A percentile compares a stretch with the other conserved stretches of the same genome.
phyloP scores from a whole-genome alignment of 805 yeast genomes.

The Nakazawaea wickerhamii region DNA sequence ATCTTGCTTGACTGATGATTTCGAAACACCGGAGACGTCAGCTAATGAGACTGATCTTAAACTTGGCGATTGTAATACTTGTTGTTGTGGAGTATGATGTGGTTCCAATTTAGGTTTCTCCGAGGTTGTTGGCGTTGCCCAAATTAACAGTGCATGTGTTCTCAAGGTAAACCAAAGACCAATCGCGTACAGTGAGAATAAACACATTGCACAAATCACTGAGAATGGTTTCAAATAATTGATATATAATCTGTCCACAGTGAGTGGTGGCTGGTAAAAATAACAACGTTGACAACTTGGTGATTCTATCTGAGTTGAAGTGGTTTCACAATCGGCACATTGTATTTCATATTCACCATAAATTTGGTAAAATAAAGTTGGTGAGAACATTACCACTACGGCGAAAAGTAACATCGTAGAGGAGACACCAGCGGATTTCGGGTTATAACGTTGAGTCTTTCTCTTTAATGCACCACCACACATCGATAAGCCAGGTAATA shows the following conservation, averaged over 20 bases:
- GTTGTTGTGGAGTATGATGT: conserved; percentile 1
- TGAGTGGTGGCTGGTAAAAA: conserved; percentile 71
- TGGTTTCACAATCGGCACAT: conserved; percentile 51
- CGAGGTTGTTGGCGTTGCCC: conserved; percentile 64
- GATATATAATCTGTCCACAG: conserved; percentile 60
- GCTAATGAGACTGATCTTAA: conserved; percentile 12
- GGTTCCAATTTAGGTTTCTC: conserved; percentile 24
- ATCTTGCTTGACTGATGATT: conserved; percentile 4
- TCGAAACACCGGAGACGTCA: conserved; percentile 1
- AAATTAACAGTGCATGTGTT: conserved; percentile 94
- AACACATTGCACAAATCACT: conserved; percentile 67
- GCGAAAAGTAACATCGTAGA: conserved; percentile 94
- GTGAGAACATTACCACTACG: conserved; percentile 85
- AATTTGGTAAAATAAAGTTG: conserved; percentile 83
- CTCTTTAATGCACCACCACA: conserved; percentile 93
- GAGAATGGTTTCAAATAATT: conserved; percentile 78
- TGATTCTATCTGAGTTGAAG: background rate
- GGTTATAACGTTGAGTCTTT: conserved; percentile 93
- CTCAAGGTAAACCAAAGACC: conserved; percentile 91
- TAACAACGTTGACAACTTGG: conserved; percentile 64
- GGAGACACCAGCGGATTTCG: conserved; percentile 94
- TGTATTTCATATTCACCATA: conserved; percentile 80
- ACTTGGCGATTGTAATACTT: conserved; percentile 9
- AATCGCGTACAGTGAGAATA: conserved; percentile 79
- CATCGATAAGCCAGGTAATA: conserved; percentile 94